A percentile compares a stretch with the other conserved stretches of the same genome.
These are phyloP conservation scores for Acacia concinna DNA, from an alignment of 331 rosid species.

Conservation along the genomic window DNA sequence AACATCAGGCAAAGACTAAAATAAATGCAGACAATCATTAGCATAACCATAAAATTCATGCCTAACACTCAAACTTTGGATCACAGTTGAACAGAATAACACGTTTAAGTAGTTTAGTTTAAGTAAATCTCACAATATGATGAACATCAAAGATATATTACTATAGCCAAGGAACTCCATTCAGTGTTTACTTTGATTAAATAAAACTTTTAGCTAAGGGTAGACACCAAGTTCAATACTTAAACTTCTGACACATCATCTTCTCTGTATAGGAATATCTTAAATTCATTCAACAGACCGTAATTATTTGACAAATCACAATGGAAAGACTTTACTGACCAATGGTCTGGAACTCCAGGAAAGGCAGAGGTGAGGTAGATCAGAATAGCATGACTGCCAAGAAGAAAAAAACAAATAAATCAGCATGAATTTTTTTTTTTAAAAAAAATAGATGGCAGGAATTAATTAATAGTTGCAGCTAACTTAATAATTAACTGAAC, in stretches of 20 bases:
- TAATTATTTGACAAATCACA: neutral
- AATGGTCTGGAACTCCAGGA: slow-evolving; percentile 82
- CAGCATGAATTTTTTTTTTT: neutral
- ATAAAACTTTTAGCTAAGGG: neutral
- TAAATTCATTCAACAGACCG: neutral
- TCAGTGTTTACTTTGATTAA: neutral
- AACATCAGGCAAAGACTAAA: neutral
- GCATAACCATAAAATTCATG: neutral
- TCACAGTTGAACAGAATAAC: neutral
- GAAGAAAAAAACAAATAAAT: slow-evolving; percentile 14
- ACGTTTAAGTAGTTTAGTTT: neutral
- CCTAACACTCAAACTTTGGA: neutral
- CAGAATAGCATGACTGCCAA: slow-evolving; percentile 84
- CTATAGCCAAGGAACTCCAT: slow-evolving; percentile 3
- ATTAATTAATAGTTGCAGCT: neutral
- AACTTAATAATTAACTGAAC: neutral
- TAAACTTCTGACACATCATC: neutral
- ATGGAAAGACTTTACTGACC: slow-evolving; percentile 51
- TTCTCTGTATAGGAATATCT: neutral
- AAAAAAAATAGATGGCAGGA: neutral
- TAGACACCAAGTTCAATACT: slow-evolving; percentile 4
- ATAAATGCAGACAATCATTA: slow-evolving; percentile 1
- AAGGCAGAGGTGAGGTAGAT: slow-evolving; percentile 72
- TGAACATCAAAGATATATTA: neutral
- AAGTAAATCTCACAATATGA: slow-evolving; percentile 11